phyloP scores from a whole-genome alignment of 2,329 filamentous ascomycete species.

The Phialocephala subalpina region DNA sequence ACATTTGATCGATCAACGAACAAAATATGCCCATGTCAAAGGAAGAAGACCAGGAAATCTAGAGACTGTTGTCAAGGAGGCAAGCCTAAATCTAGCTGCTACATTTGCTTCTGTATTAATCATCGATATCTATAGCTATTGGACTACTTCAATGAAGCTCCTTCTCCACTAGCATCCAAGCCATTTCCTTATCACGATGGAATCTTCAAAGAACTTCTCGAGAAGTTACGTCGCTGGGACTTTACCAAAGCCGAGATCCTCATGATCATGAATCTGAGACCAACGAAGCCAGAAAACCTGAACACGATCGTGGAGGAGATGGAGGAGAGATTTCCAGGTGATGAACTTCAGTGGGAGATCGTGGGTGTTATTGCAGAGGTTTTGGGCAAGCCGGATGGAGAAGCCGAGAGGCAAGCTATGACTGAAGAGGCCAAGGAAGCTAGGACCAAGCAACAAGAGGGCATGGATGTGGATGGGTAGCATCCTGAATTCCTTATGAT shows the following conservation, averaged over 20 bases:
- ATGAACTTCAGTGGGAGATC: constrained; percentile 63
- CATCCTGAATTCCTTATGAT: background rate
- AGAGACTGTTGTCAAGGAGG: constrained; percentile 70
- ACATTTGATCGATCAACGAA: constrained; percentile 66
- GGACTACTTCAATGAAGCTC: constrained; percentile 64
- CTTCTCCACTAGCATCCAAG: constrained; percentile 57
- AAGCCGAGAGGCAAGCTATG: constrained; percentile 42
- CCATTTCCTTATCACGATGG: constrained; percentile 55
- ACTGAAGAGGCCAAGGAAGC: constrained; percentile 35
- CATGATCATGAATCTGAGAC: constrained; percentile 73
- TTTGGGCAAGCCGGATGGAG: constrained; percentile 53
- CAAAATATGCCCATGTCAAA: constrained; percentile 31
- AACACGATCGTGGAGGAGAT: constrained; percentile 73
- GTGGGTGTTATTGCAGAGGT: constrained; percentile 63
- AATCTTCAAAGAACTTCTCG: constrained; percentile 61
- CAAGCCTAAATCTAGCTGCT: constrained; percentile 45
- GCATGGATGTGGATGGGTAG: constrained; percentile 33
- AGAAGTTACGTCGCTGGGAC: constrained; percentile 62
- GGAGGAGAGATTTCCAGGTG: constrained; percentile 64
- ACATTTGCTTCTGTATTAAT: constrained; percentile 13
- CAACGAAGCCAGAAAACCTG: constrained; percentile 62
- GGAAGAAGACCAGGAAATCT: constrained; percentile 61
- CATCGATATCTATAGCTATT: constrained; percentile 56
- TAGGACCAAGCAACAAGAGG: constrained; percentile 26
- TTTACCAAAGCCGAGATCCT: constrained; percentile 74